Conservation (phyloP, 2,329 filamentous ascomycete species). For the Gaeumannomyces tritici region DNA sequence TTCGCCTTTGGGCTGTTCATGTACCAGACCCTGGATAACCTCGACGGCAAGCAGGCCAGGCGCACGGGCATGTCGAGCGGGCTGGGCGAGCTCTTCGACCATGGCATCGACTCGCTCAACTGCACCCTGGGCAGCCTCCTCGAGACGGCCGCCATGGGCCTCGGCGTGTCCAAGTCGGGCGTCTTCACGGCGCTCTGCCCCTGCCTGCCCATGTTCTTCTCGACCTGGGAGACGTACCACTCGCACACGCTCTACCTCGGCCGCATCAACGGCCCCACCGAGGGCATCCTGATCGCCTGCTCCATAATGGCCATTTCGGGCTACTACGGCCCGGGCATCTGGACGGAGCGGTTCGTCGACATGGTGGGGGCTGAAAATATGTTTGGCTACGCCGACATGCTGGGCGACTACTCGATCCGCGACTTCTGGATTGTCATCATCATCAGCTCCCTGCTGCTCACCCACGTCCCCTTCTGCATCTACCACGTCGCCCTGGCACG, state of each 20-base stretch:
- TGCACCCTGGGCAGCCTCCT: conserved; percentile 88
- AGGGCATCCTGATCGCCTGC: conserved; percentile 85
- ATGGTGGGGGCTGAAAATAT: conserved; percentile 47
- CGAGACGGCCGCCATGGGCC: conserved; percentile 86
- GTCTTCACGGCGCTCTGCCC: conserved; percentile 88
- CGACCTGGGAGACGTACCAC: conserved; percentile 98
- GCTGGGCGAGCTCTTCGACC: conserved; percentile 93
- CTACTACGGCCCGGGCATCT: conserved; percentile 79
- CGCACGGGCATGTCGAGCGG: conserved; percentile 91
- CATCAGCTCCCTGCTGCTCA: conserved; percentile 52
- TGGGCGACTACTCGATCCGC: conserved; percentile 66
- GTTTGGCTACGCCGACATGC: conserved; percentile 42
- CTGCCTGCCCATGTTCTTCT: conserved; percentile 97
- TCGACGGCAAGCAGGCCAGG: conserved; percentile 94
- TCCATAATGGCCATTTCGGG: conserved; percentile 79
- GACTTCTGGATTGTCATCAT: conserved; percentile 81
- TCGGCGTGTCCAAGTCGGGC: conserved; percentile 74
- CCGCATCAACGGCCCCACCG: conserved; percentile 93
- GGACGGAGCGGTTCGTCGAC: conserved; percentile 65
- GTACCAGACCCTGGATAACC: conserved; percentile 99
- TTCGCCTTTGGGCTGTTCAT: conserved; percentile 95
- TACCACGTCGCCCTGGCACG: conserved; percentile 76
- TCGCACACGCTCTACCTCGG: conserved; percentile 95
- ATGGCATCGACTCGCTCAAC: conserved; percentile 96
- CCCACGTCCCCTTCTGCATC: conserved; percentile 83